A percentile compares a stretch with the other conserved stretches of the same genome.
Evolutionary conservation across 805 yeast species (phyloP).

Genomic region (Metschnikowia proteae): DNA sequence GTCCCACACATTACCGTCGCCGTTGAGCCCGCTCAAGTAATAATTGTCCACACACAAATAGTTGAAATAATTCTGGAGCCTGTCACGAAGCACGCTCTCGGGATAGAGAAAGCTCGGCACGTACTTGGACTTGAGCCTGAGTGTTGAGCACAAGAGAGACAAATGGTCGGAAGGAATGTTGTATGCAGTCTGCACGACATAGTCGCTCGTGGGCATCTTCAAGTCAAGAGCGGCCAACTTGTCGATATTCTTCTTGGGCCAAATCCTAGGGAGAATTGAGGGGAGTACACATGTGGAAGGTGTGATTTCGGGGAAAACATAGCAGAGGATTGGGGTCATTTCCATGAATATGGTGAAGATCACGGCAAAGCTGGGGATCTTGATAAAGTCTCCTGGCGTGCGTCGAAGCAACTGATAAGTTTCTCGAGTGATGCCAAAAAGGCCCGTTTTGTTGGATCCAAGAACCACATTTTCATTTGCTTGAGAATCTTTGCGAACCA

Average conservation of each 20-base stretch:
- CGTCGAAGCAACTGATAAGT: slow-evolving; percentile 51
- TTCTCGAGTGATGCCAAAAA: slow-evolving; percentile 43
- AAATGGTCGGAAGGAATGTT: slow-evolving; percentile 40
- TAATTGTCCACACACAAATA: slow-evolving; percentile 54
- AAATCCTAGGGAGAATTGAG: slow-evolving; percentile 35
- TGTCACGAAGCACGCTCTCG: slow-evolving; percentile 32
- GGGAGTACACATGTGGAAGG: slow-evolving; percentile 60
- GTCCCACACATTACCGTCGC: slow-evolving; percentile 41
- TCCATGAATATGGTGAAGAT: slow-evolving; percentile 50
- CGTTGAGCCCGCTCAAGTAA: slow-evolving; percentile 34
- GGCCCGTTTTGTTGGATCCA: slow-evolving; percentile 13
- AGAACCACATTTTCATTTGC: slow-evolving; percentile 12
- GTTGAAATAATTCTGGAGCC: slow-evolving; percentile 37
- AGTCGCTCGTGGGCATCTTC: slow-evolving; percentile 12
- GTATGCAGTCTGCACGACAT: slow-evolving; percentile 46
- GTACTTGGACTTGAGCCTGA: slow-evolving; percentile 39
- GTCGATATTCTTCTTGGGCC: slow-evolving; percentile 19
- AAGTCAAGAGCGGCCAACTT: slow-evolving; percentile 5
- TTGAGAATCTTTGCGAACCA: neutral
- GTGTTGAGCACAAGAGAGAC: slow-evolving; percentile 29
- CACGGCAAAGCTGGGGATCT: slow-evolving; percentile 51
- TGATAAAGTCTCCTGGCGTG: slow-evolving; percentile 46
- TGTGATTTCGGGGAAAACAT: slow-evolving; percentile 49
- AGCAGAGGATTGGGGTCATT: slow-evolving; percentile 50
- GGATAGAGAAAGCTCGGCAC: slow-evolving; percentile 39